A percentile compares a stretch with the other conserved stretches of the same genome.
These are phyloP conservation scores for Populus hybrid DNA, from an alignment of 441 rosid species.

Conservation along the genomic window DNA sequence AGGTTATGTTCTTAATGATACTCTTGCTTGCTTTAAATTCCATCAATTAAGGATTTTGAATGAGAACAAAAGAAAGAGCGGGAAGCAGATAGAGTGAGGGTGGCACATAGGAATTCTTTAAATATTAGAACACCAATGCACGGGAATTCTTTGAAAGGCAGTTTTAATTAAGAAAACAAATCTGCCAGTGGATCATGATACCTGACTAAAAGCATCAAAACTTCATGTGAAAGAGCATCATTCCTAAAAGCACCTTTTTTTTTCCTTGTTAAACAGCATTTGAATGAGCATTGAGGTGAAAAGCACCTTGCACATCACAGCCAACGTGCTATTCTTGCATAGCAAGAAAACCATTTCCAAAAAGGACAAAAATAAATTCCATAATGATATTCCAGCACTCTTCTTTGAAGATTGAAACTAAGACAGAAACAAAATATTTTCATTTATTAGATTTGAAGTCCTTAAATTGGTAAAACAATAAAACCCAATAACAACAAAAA, in stretches of 20 bases:
- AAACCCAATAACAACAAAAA: background rate
- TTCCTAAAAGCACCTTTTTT: too few relatives aligned
- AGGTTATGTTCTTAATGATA: background rate
- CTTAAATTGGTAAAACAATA: background rate
- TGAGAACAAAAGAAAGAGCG: background rate
- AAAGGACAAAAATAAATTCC: background rate
- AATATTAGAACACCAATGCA: too few relatives aligned
- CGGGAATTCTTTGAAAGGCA: background rate
- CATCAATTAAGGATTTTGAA: background rate
- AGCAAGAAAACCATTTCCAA: background rate
- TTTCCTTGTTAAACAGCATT: background rate
- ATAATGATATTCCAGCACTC: too few relatives aligned
- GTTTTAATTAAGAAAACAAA: background rate
- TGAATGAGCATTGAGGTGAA: background rate
- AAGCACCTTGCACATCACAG: background rate
- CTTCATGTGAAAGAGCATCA: background rate
- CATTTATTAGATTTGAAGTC: background rate
- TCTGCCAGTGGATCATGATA: background rate
- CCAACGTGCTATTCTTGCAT: background rate
- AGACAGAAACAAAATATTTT: background rate
- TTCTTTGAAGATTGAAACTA: background rate
- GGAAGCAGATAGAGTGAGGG: background rate
- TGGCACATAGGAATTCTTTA: too few relatives aligned
- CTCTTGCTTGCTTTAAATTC: background rate
- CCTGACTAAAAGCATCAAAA: background rate